Base-by-base conservation (phyloP, 164 flowering plant species). In the Nymphaea colorata region DNA sequence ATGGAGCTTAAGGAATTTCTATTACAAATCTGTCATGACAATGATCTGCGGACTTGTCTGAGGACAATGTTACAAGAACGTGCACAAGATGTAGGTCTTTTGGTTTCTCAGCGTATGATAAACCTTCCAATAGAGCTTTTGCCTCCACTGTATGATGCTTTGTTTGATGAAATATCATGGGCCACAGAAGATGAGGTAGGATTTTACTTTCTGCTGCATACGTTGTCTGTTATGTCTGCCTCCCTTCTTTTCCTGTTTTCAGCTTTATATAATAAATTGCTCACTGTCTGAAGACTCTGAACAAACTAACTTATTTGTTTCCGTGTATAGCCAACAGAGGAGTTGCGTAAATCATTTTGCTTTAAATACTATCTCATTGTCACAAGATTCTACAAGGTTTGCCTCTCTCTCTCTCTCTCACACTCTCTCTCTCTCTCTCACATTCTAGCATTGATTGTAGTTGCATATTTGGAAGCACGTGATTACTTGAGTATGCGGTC, bases 171-270 rank as follows among this genome's bases (percentile, higher is more conserved):
- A 80, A 71, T 92, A 61, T 85, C 85, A 60, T 90, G 91, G 96
- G 99, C 98, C 18, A 87, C 84, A 11, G 88, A 95, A 83, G 94
- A 88, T 78, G 97, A 92, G 94, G 96, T 93, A 72, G 70, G 86
- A 71, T 73, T 41, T 61, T 41, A 41, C 18, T 59, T 68, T 66
- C 41, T 0, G 25, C 61, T n/a, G 12, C 2, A 3, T 5, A 59
- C 44, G 44, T 36, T 12, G 59, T 69, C 69, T 61, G 63, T 18
- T 45, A 17, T 43, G 73, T 62, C 11, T 66, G n/a, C 41, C 11
- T 11, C 64, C 41, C 17, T 61, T n/a, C 5, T 36, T 61, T 2
- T 61, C 64, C 16, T n/a, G 8, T 6, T 61, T 36, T 61, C 17
- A 12, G 55, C 12, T 47, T 47, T 12, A 47, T 47, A 6, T 47